Evolutionary conservation across 1,139 yeast species (phyloP).

Genomic region (Yamadazyma jaroonii): DNA sequence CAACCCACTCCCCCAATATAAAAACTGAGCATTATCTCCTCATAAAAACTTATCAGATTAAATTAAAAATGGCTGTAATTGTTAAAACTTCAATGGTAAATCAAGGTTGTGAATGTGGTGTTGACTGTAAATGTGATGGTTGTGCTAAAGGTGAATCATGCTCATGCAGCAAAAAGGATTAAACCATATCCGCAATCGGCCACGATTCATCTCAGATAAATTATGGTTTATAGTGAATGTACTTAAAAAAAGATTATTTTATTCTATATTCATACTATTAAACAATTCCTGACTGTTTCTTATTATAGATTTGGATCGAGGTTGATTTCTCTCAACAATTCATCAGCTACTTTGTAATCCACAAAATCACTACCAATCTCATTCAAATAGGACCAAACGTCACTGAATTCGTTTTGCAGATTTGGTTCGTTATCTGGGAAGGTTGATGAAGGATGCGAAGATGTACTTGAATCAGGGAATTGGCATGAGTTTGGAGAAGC

Average conservation of each 20-base stretch:
- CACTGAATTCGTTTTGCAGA: background rate
- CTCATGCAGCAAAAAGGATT: constrained; percentile 5
- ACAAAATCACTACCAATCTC: background rate
- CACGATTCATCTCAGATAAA: too few relatives aligned
- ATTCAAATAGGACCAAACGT: background rate
- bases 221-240: constrained; percentile 1
- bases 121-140: constrained; percentile 9
- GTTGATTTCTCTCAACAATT: background rate
- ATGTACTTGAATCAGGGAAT: too few relatives aligned
- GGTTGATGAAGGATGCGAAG: too few relatives aligned
- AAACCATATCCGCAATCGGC: background rate
- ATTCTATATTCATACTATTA: too few relatives aligned
- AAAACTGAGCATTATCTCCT: constrained; percentile 1
- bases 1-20: background rate
- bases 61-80: constrained; percentile 6
- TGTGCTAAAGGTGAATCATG: constrained; percentile 8
- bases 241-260: background rate
- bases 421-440: too few relatives aligned
- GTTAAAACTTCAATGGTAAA: constrained; percentile 5
- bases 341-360: constrained; percentile 4
- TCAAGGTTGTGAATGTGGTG: constrained; percentile 8
- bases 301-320: too few relatives aligned
- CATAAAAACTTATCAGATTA: constrained; percentile 1
- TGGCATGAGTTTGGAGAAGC: too few relatives aligned
- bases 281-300: too few relatives aligned